Evolutionary conservation across 2,329 filamentous ascomycete genomes (phyloP).

Genomic region (Hymenotorrendiella dingleyae): DNA sequence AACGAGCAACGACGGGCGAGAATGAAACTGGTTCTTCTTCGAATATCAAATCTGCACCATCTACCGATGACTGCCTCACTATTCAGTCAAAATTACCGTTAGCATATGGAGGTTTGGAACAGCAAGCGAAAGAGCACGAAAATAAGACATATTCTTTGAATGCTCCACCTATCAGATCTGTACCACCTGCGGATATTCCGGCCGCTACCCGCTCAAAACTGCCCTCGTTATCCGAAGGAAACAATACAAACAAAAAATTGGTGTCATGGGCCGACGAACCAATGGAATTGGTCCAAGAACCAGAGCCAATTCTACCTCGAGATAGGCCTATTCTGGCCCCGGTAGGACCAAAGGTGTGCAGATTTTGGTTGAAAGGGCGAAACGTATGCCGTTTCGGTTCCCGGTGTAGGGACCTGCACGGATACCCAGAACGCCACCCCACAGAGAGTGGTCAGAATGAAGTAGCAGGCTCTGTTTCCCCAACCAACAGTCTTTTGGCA

Average conservation of each 20-base stretch:
- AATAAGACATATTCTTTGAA: background rate
- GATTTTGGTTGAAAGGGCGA: too few relatives aligned
- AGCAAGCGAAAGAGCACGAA: background rate
- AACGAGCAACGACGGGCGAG: background rate
- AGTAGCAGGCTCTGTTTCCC: background rate
- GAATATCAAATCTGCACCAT: background rate
- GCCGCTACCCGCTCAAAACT: too few relatives aligned
- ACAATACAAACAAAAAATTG: too few relatives aligned
- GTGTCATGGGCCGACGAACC: conserved; percentile 11
- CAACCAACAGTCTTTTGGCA: background rate
- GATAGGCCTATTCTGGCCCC: too few relatives aligned
- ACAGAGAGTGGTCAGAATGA: background rate
- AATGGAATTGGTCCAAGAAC: conserved; percentile 4
- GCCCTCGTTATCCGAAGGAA: too few relatives aligned
- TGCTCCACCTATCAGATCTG: background rate
- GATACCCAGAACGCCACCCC: background rate
- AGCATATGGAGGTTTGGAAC: background rate
- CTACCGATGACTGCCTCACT: background rate
- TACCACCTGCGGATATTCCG: background rate
- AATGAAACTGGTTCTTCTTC: background rate
- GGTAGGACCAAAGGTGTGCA: too few relatives aligned
- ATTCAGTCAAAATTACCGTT: background rate
- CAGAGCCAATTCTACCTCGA: conserved; percentile 2
- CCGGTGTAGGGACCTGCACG: too few relatives aligned
- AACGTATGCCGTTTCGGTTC: too few relatives aligned